phyloP scores from a whole-genome alignment of 2,329 filamentous ascomycete genomes.

The Akanthomyces muscarius region DNA sequence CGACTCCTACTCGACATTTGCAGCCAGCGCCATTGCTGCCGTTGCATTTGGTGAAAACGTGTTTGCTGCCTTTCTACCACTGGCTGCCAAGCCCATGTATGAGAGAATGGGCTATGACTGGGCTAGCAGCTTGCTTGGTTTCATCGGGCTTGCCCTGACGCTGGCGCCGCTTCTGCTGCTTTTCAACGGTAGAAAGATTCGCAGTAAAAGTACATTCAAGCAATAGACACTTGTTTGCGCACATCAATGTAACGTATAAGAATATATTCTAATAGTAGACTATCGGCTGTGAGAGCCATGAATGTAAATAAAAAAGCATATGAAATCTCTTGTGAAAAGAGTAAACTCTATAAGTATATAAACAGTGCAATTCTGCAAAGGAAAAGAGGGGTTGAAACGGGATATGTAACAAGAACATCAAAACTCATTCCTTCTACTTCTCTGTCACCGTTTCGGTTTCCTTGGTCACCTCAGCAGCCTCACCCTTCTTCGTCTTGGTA shows the following conservation, averaged over 20 bases:
- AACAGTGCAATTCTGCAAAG: neutral
- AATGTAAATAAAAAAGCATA: neutral
- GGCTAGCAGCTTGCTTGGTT: constrained; percentile 18
- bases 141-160: constrained; percentile 16
- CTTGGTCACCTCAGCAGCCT: neutral
- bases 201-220: constrained; percentile 15
- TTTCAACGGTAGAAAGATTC: constrained; percentile 11
- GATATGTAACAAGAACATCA: neutral
- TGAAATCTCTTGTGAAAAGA: neutral
- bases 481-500: neutral
- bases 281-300: neutral
- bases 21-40: constrained; percentile 19
- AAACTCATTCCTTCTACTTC: neutral
- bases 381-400: neutral
- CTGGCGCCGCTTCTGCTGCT: constrained; percentile 15
- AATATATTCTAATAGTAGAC: neutral
- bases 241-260: neutral
- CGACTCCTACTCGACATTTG: constrained; percentile 16
- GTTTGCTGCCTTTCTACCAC: constrained; percentile 18
- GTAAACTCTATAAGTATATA: constrained; percentile 9
- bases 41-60: constrained; percentile 20
- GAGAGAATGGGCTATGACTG: constrained; percentile 14
- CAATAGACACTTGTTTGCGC: neutral
- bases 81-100: constrained; percentile 20
- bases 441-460: neutral